Conservation (phyloP, 306 rosid species). For the Luffa acutangula region DNA sequence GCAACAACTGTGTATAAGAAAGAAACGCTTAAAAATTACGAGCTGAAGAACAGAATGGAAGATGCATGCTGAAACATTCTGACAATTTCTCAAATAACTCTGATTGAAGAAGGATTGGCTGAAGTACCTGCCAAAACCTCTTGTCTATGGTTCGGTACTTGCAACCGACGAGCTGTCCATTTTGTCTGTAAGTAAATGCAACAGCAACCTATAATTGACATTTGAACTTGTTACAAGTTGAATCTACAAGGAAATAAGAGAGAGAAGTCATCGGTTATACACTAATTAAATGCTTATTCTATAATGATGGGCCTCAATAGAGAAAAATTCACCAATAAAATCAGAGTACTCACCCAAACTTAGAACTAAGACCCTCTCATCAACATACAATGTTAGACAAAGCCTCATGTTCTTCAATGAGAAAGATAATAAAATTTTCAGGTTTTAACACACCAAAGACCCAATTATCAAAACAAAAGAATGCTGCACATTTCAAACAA, state of each 20-base stretch:
- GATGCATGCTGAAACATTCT: neutral
- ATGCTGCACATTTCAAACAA: neutral
- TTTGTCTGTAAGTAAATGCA: constrained; percentile 68
- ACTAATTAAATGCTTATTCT: neutral
- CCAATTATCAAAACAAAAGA: neutral
- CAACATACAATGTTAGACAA: neutral
- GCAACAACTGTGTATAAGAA: neutral
- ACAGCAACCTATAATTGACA: constrained; percentile 37
- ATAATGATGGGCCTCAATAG: neutral
- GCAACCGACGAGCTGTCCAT: constrained; percentile 74
- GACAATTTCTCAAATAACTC: neutral
- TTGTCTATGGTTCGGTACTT: constrained; percentile 61
- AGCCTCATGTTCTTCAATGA: neutral
- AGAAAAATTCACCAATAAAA: neutral
- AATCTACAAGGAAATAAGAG: neutral
- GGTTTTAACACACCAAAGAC: neutral
- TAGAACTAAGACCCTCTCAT: neutral
- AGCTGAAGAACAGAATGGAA: neutral
- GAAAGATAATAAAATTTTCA: neutral
- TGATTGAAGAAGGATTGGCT: neutral
- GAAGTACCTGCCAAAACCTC: constrained; percentile 79
- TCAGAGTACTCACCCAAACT: neutral
- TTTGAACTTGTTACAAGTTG: constrained; percentile 13
- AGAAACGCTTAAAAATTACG: neutral
- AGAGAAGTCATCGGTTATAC: neutral